Evolutionary conservation across 2,329 filamentous ascomycete species (phyloP), one percentile per base, ranked within the genome.

Genomic region (Clonostachys sp.): DNA sequence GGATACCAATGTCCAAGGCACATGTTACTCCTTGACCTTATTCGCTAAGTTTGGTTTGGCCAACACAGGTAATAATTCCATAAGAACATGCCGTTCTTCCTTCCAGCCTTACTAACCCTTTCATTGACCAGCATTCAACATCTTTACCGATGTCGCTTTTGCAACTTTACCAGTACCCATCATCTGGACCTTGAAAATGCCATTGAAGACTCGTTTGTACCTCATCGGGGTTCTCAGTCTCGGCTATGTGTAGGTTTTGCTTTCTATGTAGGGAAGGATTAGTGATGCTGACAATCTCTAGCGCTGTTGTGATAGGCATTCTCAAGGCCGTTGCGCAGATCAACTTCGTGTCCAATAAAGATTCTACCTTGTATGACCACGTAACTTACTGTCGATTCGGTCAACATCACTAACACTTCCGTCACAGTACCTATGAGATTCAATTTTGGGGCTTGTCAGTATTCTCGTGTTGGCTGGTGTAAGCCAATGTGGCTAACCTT

Each of bases 121-220:
- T 30, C 8, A 30, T 30, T 41, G 14, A 18, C 16, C 34, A 24
- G 64, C 55, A 6, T 62, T 69, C 57, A 71, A 72, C 48, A 71
- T 72, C 38, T 60, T 64, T 9, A 72, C 69, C n/a, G 70, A 73
- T 45, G 57, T 71, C 8, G 57, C 64, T 14, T 69, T 73, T 36
- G 70, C 68, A 1, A 62, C 66, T 2, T 56, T 73, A 16, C 70
- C 71, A 2, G 57, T 72, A 1, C 65, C 67, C 4, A 62, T 74
- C 48, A 68, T 73, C 45, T 67, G 66, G 62, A 55, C 56, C 6
- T 53, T 72, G n/a, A 63, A 72, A 46, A 61, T 69, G 55, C 67
- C 65, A 52, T 53, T 55, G 16, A 60, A 61, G 12, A 62, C 62
- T 2, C 60, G 64, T 17, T 24, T 72, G 1, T 71, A 71, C 18